Conservation (phyloP, 2,329 filamentous ascomycete genomes). For the Delphinella strobiligena region DNA sequence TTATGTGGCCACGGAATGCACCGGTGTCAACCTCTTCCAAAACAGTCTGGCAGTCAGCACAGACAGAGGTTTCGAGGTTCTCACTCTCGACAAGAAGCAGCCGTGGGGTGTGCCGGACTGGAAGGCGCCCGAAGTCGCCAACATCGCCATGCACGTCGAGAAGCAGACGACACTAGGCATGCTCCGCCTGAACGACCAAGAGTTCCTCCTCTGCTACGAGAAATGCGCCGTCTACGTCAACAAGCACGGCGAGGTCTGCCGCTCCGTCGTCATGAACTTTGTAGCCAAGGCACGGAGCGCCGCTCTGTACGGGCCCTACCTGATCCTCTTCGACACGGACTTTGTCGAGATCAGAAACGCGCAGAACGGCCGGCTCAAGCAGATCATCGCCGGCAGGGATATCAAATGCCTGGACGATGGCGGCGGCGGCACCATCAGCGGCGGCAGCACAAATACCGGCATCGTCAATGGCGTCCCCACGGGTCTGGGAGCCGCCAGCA, state of each 20-base stretch:
- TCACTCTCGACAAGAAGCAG: slow-evolving; percentile 94
- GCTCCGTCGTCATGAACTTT: slow-evolving; percentile 95
- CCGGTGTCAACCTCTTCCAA: slow-evolving; percentile 91
- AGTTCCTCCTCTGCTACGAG: slow-evolving; percentile 83
- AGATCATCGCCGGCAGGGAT: slow-evolving; percentile 86
- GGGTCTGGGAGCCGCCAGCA: slow-evolving; percentile 31
- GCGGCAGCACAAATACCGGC: slow-evolving; percentile 32
- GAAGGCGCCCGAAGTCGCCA: slow-evolving; percentile 62
- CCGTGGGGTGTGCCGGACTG: slow-evolving; percentile 88
- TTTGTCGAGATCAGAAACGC: slow-evolving; percentile 97
- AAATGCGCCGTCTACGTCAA: slow-evolving; percentile 97
- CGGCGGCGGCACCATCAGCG: slow-evolving; percentile 43
- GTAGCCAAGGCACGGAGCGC: slow-evolving; percentile 84
- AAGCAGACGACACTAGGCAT: slow-evolving; percentile 83
- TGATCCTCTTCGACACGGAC: slow-evolving; percentile 87
- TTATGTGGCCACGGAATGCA: slow-evolving; percentile 92
- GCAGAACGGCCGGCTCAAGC: slow-evolving; percentile 82
- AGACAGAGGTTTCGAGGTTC: slow-evolving; percentile 83
- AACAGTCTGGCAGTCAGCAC: slow-evolving; percentile 86
- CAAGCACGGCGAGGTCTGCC: slow-evolving; percentile 90
- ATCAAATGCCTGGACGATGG: slow-evolving; percentile 86
- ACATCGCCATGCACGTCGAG: slow-evolving; percentile 72
- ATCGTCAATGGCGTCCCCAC: slow-evolving; percentile 13
- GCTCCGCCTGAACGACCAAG: slow-evolving; percentile 86
- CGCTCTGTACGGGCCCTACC: slow-evolving; percentile 81